Evolutionary conservation across 768 basidiomycete genomes (phyloP), one percentile per base, ranked within the genome.

Genomic region (Kwoniella mangroviensis): DNA sequence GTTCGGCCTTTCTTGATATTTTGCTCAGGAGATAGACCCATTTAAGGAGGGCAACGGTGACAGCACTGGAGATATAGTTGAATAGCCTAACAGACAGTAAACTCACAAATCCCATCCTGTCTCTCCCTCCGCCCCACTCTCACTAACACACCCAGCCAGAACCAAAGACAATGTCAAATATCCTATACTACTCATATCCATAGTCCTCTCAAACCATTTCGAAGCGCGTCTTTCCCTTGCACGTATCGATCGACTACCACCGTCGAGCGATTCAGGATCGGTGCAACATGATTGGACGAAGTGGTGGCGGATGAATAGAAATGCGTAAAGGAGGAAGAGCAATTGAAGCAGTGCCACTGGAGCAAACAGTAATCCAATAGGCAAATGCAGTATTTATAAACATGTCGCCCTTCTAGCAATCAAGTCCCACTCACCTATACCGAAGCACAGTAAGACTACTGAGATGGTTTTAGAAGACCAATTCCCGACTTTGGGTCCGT

Each of bases 131-230:
- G 62, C 53, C 45, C 56, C 24, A 69, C 55, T 55, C 11, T 63
- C 62, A 40, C 62, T 58, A 7, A 64, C 57, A 55, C 63, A 70
- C 24, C 24, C 40, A 12, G 24, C 51, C 3, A 65, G 21, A 5
- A 28, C 24, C 6, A 43, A 5, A 0, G 22, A 21, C 24, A 72
- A 28, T 1, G 43, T 40, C 55, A 57, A 28, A n/a, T 58, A 57
- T 3, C 22, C 65, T 6, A 68, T 26, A 15, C 22, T 24, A 19
- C 56, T 42, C 17, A 64, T 17, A 45, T 67, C 55, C 70, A 72
- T 72, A n/a, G 41, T 64, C n/a, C 61, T 5, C 24, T 72, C 65
- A 49, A 72, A 72, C 57, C 61, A 67, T 34, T 63, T 60, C 9
- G 68, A 24, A 12, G 42, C 51, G 3, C 55, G 10, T 43, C 24